A percentile compares a stretch with the other conserved stretches of the same genome.
phyloP scores from a whole-genome alignment of 2,329 filamentous ascomycete genomes.

The Ophiostoma angusticollis region DNA sequence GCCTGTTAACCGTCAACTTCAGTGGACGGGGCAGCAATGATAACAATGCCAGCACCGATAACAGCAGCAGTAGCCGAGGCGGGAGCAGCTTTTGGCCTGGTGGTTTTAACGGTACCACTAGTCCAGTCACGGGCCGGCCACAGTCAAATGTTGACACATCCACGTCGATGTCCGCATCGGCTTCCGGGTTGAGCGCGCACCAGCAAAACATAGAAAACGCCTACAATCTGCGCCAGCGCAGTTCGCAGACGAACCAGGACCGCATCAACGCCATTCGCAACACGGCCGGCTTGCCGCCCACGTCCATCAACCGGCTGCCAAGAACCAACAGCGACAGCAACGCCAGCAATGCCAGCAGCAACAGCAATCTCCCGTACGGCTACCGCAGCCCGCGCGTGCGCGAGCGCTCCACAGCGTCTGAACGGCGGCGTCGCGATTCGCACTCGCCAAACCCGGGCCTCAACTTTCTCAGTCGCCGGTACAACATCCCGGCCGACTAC shows the following conservation, averaged over 20 bases:
- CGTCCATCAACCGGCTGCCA: not conserved
- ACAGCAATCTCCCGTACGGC: no score
- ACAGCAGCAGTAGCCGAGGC: not conserved
- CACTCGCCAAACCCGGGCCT: conserved; percentile 10
- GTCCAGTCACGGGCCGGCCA: no score
- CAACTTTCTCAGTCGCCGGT: not conserved
- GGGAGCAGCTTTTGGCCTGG: no score
- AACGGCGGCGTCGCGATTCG: conserved; percentile 12
- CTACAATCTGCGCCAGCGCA: not conserved
- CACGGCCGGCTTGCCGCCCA: conserved; percentile 6
- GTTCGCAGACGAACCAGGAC: conserved; percentile 13
- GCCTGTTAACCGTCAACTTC: not conserved
- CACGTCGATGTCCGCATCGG: no score
- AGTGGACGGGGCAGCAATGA: not conserved
- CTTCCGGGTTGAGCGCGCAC: no score
- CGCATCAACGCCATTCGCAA: conserved; percentile 18
- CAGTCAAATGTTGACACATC: no score
- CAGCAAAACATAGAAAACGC: no score
- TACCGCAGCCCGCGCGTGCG: conserved; percentile 10
- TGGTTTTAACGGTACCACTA: no score
- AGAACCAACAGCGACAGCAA: not conserved
- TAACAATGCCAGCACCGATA: not conserved
- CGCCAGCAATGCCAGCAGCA: not conserved
- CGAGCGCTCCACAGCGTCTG: conserved; percentile 3
- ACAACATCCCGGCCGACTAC: not conserved